A percentile compares a stretch with the other conserved stretches of the same genome.
Conservation (phyloP, 73 alveolate species). For the Loxodes magnus region DNA sequence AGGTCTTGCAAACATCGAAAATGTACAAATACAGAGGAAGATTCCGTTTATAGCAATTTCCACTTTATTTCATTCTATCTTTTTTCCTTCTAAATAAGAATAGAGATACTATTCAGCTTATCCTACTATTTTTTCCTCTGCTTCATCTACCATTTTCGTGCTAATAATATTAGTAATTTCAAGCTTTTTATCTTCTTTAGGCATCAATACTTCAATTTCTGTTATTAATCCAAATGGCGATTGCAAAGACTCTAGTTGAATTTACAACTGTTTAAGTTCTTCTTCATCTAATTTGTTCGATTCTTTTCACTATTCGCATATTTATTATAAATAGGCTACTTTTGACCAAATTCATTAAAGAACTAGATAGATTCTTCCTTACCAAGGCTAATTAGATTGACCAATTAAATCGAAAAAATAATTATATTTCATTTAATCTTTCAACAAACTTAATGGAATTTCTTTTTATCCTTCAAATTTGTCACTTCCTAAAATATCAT, state of each 20-base stretch:
- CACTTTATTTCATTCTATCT: no score
- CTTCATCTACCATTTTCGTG: no score
- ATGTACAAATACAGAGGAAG: no score
- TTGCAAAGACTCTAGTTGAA: conserved; percentile 24
- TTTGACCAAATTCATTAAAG: conserved; percentile 39
- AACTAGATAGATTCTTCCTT: conserved; percentile 22
- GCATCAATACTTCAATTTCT: no score
- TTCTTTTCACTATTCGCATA: conserved; percentile 30
- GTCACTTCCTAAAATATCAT: conserved; percentile 27
- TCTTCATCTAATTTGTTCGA: conserved; percentile 19
- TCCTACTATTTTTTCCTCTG: no score
- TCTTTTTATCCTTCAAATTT: conserved; percentile 38
- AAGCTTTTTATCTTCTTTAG: no score
- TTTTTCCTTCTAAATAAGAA: no score
- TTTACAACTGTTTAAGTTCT: conserved; percentile 23
- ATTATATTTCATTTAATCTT: conserved; percentile 41
- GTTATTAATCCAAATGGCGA: conserved; percentile 65
- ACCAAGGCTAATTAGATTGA: neutral
- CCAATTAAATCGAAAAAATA: conserved; percentile 32
- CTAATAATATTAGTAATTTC: no score
- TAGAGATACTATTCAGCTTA: no score
- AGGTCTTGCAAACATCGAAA: no score
- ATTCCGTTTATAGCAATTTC: no score
- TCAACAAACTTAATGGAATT: conserved; percentile 19
- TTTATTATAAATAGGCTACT: conserved; percentile 25